Conservation (phyloP, 345 rosid species). For the Schrenkiella parvula region DNA sequence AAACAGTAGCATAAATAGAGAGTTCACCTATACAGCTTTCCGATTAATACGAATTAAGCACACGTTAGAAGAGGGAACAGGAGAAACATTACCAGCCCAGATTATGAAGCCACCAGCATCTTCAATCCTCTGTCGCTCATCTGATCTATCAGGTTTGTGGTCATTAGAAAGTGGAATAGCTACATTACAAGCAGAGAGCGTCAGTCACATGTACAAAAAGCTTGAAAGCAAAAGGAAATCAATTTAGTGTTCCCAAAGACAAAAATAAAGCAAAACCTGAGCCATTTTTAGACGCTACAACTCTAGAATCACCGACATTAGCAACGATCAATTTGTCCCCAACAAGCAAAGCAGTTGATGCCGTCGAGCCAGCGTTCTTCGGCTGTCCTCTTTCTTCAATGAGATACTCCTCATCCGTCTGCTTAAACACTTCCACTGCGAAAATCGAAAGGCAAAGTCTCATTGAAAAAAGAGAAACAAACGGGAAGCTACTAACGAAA, state of each 20-base stretch:
- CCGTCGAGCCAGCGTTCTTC: conserved; percentile 94
- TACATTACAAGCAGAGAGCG: conserved; percentile 26
- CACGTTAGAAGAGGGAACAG: background rate
- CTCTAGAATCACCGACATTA: conserved; percentile 98
- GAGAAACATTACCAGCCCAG: conserved; percentile 73
- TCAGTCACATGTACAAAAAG: background rate
- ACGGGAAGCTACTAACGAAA: too few relatives aligned
- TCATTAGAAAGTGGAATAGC: conserved; percentile 94
- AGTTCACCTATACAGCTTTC: background rate
- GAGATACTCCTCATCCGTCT: conserved; percentile 82
- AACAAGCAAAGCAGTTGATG: conserved; percentile 85
- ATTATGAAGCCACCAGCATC: conserved; percentile 98
- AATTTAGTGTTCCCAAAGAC: background rate
- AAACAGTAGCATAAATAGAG: background rate
- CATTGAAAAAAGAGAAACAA: background rate
- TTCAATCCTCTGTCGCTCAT: conserved; percentile 93
- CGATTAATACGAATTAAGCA: background rate
- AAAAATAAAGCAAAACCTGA: conserved; percentile 41
- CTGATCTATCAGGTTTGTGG: conserved; percentile 94
- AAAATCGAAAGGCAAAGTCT: background rate
- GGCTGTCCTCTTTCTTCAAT: conserved; percentile 79
- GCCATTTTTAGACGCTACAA: conserved; percentile 86
- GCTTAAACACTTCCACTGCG: conserved; percentile 72
- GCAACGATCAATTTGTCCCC: conserved; percentile 91
- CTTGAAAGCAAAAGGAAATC: background rate